Evolutionary conservation across 257 asterid genomes (phyloP), one percentile per base, ranked within the genome.

Genomic region (Lithospermum erythrorhizon): DNA sequence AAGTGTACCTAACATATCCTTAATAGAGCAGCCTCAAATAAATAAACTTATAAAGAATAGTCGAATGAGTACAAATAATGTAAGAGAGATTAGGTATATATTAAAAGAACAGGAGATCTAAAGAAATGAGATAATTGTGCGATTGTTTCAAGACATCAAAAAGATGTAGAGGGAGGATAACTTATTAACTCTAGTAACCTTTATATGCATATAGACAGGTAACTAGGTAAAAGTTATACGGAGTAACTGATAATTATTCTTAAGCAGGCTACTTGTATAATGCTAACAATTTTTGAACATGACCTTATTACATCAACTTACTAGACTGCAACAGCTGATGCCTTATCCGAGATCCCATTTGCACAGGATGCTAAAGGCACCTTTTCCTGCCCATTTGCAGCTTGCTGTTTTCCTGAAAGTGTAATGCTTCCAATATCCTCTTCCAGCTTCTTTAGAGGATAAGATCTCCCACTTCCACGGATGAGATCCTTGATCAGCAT

Each of bases 401-500:
- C 66, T 27, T 56, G 74, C 70, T 71, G 74, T 73, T 77, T 72
- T 23, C 41, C 73, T 49, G 70, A 68, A 24, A 65, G 68, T 27
- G 13, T 51, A 32, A 15, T 53, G 52, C 68, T 73, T 32, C 55
- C 73, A 9, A 32, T 56, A 62, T 32, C 60, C 55, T 5, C 17
- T 59, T 81, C 77, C 32, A 63, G 59, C 5, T 68, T 83, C 61
- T 68, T 57, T 7, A 63, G 61, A 62, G 87, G 81, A 48, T 64
- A 76, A 21, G 85, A 86, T 70, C 98, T 79, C 48, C 98, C 95
- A 59, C 96, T 91, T 9, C 90, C 67, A 5, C 58, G 59, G 41
- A 88, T 73, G 10, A 88, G 95, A 72, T 74, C 83, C 72, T 86
- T 88, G 65, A 91, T 86, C 32, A 23, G 53, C 8, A 81, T 74